phyloP scores from a whole-genome alignment of 345 rosid species.

The Murraya paniculata region DNA sequence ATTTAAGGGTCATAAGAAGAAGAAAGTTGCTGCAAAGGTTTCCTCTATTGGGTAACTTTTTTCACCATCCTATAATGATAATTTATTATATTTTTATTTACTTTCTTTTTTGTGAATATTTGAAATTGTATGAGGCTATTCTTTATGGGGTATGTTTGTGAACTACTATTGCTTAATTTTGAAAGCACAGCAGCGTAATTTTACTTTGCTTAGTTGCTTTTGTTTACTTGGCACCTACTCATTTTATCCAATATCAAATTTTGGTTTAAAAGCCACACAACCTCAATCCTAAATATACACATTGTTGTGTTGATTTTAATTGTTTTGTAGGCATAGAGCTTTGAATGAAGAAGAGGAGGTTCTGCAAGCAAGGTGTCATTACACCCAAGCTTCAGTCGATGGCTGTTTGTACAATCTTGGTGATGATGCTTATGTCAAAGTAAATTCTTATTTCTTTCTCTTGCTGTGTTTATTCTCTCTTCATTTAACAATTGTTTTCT shows the following conservation, averaged over 20 bases:
- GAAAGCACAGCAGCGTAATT: no score
- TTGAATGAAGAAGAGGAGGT: conserved; percentile 10
- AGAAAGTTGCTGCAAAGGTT: background rate
- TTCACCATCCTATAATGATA: background rate
- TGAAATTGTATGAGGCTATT: no score
- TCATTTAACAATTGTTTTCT: no score
- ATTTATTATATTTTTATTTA: background rate
- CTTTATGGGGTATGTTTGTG: no score
- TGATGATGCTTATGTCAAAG: conserved; percentile 36
- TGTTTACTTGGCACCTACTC: background rate
- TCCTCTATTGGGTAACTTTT: background rate
- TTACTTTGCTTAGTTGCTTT: no score
- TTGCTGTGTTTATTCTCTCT: background rate
- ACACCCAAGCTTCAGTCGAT: conserved; percentile 27
- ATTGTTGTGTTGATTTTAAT: background rate
- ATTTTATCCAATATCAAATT: background rate
- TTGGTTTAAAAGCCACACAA: background rate
- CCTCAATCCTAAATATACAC: background rate
- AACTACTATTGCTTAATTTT: no score
- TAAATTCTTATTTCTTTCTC: background rate
- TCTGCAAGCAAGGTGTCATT: conserved; percentile 28
- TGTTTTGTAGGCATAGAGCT: conserved; percentile 2
- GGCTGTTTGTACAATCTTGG: conserved; percentile 23
- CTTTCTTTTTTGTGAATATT: no score
- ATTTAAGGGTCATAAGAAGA: background rate